A percentile compares a stretch with the other conserved stretches of the same genome.
Evolutionary conservation across 2,329 filamentous ascomycete genomes (phyloP).

Genomic region (Alternaria angustiovoidea): DNA sequence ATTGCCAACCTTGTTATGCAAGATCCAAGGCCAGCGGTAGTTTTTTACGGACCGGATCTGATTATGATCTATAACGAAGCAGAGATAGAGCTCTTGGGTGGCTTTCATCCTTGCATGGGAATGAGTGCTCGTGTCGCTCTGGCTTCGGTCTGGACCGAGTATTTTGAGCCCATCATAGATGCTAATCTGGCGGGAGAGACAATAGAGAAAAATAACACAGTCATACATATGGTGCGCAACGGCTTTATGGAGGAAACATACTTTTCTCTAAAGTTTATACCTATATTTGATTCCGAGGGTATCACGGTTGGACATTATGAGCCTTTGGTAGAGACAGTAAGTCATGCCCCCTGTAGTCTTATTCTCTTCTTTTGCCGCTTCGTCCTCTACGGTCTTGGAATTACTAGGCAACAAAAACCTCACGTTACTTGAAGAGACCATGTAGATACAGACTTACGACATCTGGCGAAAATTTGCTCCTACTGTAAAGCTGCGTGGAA

Average conservation of each 20-base stretch:
- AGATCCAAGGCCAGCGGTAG: constrained; percentile 62
- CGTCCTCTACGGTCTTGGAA: no score
- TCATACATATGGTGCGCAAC: constrained; percentile 72
- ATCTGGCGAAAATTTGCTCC: no score
- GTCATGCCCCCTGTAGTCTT: no score
- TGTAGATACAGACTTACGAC: no score
- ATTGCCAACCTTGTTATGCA: constrained; percentile 80
- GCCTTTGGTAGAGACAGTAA: constrained; percentile 78
- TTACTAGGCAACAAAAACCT: no score
- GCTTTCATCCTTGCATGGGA: constrained; percentile 66
- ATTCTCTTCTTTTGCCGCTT: no score
- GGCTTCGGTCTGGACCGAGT: constrained; percentile 67
- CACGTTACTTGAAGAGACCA: no score
- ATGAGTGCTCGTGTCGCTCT: constrained; percentile 68
- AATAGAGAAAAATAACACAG: constrained; percentile 66
- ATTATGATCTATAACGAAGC: constrained; percentile 52
- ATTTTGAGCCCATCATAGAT: constrained; percentile 35
- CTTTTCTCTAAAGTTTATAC: constrained; percentile 80
- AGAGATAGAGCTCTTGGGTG: constrained; percentile 42
- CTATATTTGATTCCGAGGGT: constrained; percentile 74
- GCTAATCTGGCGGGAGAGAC: constrained; percentile 34
- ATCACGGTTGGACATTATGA: constrained; percentile 77
- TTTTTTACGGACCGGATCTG: constrained; percentile 59
- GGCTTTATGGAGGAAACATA: constrained; percentile 78
- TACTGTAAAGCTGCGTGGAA: no score